These are phyloP conservation scores for Dioscorea zingiberensis DNA, from an alignment of 106 monocot genomes.

Conservation along the genomic window DNA sequence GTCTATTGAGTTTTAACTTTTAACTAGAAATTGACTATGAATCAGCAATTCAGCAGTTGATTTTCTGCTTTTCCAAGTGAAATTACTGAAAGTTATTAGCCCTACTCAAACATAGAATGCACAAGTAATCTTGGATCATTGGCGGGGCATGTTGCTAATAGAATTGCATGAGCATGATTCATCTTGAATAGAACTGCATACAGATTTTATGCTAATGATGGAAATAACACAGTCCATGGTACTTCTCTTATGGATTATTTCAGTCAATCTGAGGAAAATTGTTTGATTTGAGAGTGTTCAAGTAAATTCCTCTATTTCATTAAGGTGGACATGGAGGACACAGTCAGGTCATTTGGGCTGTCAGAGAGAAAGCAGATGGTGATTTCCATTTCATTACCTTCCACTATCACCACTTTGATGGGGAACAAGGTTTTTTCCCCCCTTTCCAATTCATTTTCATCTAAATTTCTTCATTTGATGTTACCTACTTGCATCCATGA, in stretches of 20 bases:
- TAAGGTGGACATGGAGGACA: conserved; percentile 77
- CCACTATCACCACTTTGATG: conserved; percentile 59
- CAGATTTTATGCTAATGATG: conserved; percentile 30
- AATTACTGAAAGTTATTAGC: too few relatives aligned
- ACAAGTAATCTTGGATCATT: conserved; percentile 54
- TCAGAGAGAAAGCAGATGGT: conserved; percentile 39
- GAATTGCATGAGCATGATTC: conserved; percentile 33
- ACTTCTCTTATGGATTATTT: not conserved
- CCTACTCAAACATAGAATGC: conserved; percentile 20
- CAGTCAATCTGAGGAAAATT: too few relatives aligned
- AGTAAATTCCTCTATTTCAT: not conserved
- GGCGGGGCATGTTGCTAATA: conserved; percentile 54
- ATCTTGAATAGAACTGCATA: conserved; percentile 27
- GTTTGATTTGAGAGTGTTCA: too few relatives aligned
- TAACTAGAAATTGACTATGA: too few relatives aligned
- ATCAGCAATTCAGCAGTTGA: too few relatives aligned
- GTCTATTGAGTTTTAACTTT: too few relatives aligned
- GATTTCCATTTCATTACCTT: conserved; percentile 57
- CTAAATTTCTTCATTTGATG: not conserved
- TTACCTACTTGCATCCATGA: not conserved
- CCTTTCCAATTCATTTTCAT: not conserved
- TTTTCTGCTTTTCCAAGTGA: too few relatives aligned
- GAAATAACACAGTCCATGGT: conserved; percentile 50
- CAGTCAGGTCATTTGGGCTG: conserved; percentile 50
- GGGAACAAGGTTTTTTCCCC: conserved; percentile 55